Evolutionary conservation across 129 eudicot species (phyloP), one percentile per base, ranked within the genome.

Genomic region (Flaveria ramosissima): DNA sequence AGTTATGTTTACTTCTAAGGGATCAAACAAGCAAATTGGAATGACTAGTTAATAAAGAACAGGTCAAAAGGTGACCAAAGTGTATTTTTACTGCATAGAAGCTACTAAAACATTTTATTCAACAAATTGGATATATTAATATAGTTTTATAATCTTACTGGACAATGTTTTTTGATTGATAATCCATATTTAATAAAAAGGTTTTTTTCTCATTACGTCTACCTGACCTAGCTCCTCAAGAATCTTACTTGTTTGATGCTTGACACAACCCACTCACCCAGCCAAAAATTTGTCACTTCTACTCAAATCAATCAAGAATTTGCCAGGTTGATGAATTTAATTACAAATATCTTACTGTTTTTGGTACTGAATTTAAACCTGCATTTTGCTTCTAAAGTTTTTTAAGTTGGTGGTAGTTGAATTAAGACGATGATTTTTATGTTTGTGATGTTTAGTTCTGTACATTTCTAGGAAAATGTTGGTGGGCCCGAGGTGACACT

Each of bases 401-500:
- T 72, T 36, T 20, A 72, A 27, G 60, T 72, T 53, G 63, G 51
- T 52, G 11, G 65, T 59, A 72, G 64, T 42, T 11, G 48, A 10
- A 11, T 3, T 21, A 70, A 71, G 27, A 17, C 6, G n/a, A 7
- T 7, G 13, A 19, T 63, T 45, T 51, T 24, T 51, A 23, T n/a
- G 68, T 26, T 57, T 15, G 21, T 27, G 23, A 65, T 55, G 6
- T 17, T 43, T 3, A 57, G 3, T 57, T 6, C 10, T 47, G 66
- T 73, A 15, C 78, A 16, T 81, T 74, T n/a, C 79, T 80, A 94
- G 99, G 90, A 61, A 91, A 89, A 84, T 86, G 89, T 67, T 76
- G 73, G 53, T 84, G 78, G 51, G 74, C 55, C 65, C 81, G 50
- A 69, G 83, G 86, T 21, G 77, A 84, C 57, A 80, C 59, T 76